Conservation (phyloP, 2,329 filamentous ascomycete genomes). For the Trichoderma harzianum region DNA sequence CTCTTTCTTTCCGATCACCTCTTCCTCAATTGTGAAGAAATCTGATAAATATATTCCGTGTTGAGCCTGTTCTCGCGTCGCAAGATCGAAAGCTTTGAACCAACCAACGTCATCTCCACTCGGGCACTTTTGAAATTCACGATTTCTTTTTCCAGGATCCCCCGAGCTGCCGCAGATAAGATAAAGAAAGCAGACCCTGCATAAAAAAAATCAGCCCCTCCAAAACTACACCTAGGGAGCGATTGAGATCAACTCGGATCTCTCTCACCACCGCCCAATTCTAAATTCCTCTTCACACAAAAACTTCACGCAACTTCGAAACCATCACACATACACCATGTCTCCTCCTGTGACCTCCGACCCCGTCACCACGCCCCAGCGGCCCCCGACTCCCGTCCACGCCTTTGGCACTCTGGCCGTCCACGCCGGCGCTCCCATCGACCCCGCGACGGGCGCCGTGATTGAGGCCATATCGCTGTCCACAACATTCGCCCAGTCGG, state of each 20-base stretch:
- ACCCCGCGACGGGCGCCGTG: conserved; percentile 88
- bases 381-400: conserved; percentile 68
- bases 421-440: conserved; percentile 87
- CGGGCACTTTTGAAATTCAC: background rate
- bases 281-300: background rate
- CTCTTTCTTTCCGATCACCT: background rate
- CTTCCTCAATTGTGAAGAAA: background rate
- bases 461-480: conserved; percentile 95
- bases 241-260: background rate
- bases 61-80: background rate
- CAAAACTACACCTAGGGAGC: background rate
- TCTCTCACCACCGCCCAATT: background rate
- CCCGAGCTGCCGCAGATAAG: background rate
- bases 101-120: background rate
- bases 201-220: conserved; percentile 13
- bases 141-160: background rate
- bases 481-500: conserved; percentile 90
- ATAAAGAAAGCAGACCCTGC: conserved; percentile 18
- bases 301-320: background rate
- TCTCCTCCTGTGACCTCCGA: conserved; percentile 37
- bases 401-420: conserved; percentile 92
- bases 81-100: background rate
- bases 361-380: conserved; percentile 69
- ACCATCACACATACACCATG: conserved; percentile 22
- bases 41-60: background rate